Evolutionary conservation across 2,329 filamentous ascomycete genomes (phyloP).

Genomic region (Claviceps lovelessii): DNA sequence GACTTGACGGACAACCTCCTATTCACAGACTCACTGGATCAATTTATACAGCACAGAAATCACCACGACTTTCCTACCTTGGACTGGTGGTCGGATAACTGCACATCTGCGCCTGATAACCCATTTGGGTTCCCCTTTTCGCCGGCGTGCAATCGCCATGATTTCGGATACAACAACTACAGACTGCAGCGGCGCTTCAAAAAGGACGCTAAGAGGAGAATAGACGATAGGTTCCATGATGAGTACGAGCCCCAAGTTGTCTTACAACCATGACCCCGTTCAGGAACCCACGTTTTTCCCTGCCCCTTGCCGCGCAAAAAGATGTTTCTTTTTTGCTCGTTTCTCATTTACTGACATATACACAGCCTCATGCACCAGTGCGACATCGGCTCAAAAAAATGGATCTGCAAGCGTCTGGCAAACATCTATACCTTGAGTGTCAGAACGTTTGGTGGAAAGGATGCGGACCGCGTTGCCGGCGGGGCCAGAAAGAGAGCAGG

Average conservation of each 20-base stretch:
- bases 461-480: neutral
- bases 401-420: neutral
- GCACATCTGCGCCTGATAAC: conserved; percentile 27
- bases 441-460: neutral
- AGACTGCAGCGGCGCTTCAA: conserved; percentile 24
- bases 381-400: fast-evolving
- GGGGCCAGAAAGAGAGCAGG: too few species aligned
- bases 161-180: conserved; percentile 43
- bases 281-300: too few species aligned
- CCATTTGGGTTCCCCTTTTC: conserved; percentile 28
- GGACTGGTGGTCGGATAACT: conserved; percentile 29
- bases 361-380: neutral
- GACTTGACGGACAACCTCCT: too few species aligned
- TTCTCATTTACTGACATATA: neutral
- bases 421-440: neutral
- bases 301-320: too few species aligned
- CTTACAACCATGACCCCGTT: neutral
- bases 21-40: too few species aligned
- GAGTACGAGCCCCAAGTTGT: conserved; percentile 17
- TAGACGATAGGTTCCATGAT: conserved; percentile 33
- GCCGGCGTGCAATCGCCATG: conserved; percentile 36
- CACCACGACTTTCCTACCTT: conserved; percentile 8
- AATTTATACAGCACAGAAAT: too few species aligned
- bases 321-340: conserved; percentile 2
- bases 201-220: conserved; percentile 18